Evolutionary conservation across 1,139 yeast genomes (phyloP), one percentile per base, ranked within the genome.

Genomic region (Scheffersomyces lignicola): DNA sequence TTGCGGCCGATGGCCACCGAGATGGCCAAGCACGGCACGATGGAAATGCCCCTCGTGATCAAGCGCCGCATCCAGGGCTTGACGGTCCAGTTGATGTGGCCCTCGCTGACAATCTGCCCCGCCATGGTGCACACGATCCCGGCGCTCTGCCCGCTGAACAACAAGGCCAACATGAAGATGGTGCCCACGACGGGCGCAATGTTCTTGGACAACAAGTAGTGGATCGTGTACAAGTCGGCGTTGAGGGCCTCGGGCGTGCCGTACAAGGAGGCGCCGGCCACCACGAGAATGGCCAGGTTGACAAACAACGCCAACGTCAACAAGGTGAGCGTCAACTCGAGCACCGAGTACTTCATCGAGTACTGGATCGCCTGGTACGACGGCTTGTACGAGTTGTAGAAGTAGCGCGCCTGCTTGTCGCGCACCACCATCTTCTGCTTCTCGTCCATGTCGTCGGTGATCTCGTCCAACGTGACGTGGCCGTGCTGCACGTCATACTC

Each of bases 121-220:
- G 94, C 87, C 60, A 86, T 82, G 0, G 95, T 86, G 54, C 95
- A 86, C 2, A 86, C 90, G 39, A 86, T 80, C 32, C 94, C 94
- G 0, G 95, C 90, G 41, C 87, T 79, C 51, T 83, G 87, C 7
- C 95, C 95, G 40, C 87, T 78, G 46, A 81, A 74, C 23, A 86
- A 61, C 45, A 86, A 64, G 0, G 95, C 92, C 30, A 84, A 60
- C 77, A 84, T 84, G 60, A 86, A 85, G 0, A 85, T 63, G 0
- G 87, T 80, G 20, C 94, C 95, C 1, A 84, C 90, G 2, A 75
- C 80, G 3, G 87, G 87, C 1, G 88, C 78, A 24, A 86, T 64
- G 33, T 75, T 72, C 25, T 55, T 49, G 1, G 77, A 66, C 24
- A 86, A 64, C 49, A 85, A 65, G 24, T 69, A 63, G 55, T 85